These are phyloP conservation scores for Monosporozyma servazzii DNA, from an alignment of 805 yeast genomes.

Conservation along the genomic window DNA sequence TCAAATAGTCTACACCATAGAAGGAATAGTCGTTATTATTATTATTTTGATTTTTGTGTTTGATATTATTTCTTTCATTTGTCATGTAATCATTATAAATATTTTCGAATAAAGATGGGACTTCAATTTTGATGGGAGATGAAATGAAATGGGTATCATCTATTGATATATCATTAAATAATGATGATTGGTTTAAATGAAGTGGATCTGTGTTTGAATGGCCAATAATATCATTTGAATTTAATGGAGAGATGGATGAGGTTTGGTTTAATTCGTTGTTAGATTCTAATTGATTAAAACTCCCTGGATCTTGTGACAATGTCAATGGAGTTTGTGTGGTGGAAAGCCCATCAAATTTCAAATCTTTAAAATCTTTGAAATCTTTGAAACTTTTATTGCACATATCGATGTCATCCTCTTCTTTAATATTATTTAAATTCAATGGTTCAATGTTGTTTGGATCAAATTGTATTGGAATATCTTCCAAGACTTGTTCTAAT, in stretches of 20 bases:
- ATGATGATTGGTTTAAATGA: neutral
- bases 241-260: neutral
- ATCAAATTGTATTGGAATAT: neutral
- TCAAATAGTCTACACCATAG: slow-evolving; percentile 21
- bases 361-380: neutral
- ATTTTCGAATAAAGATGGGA: neutral
- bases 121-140: neutral
- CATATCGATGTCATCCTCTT: neutral
- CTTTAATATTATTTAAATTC: neutral
- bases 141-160: neutral
- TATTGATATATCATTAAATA: neutral
- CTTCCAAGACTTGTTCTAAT: neutral
- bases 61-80: neutral
- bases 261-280: neutral
- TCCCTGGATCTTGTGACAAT: neutral
- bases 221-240: neutral
- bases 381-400: neutral
- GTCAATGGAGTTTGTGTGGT: neutral
- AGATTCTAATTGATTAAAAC: neutral
- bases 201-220: neutral
- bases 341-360: neutral
- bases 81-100: neutral
- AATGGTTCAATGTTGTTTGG: neutral
- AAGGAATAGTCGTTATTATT: slow-evolving; percentile 15
- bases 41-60: neutral